phyloP scores from a whole-genome alignment of 139 green algal species.

The Micromonas pusilla region DNA sequence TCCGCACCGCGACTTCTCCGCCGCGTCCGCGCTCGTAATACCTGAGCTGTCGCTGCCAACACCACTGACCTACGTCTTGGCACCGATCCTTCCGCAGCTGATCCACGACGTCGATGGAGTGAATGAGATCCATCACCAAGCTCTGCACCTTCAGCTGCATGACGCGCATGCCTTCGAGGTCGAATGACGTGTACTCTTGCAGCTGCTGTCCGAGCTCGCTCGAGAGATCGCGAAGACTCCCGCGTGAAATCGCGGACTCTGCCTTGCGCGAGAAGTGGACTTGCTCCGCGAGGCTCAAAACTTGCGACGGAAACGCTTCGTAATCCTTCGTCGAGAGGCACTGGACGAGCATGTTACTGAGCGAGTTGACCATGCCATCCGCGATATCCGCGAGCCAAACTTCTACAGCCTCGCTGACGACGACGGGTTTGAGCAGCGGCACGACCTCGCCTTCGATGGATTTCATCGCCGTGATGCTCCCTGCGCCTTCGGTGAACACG shows the following conservation, averaged over 20 bases:
- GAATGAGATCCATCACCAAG: slow-evolving; percentile 73
- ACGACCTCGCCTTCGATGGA: slow-evolving; percentile 60
- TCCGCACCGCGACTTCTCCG: slow-evolving; percentile 43
- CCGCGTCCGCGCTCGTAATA: slow-evolving; percentile 46
- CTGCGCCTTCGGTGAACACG: slow-evolving; percentile 38
- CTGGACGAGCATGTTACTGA: slow-evolving; percentile 12
- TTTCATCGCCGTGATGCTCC: slow-evolving; percentile 51
- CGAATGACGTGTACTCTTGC: slow-evolving; percentile 44
- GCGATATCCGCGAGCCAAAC: slow-evolving; percentile 53
- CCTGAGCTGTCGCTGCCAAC: slow-evolving; percentile 62
- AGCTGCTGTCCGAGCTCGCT: slow-evolving; percentile 49
- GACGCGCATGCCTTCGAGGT: slow-evolving; percentile 51
- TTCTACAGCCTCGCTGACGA: slow-evolving; percentile 49
- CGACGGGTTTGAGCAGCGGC: slow-evolving; percentile 48
- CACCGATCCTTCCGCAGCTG: slow-evolving; percentile 39
- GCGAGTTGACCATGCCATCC: slow-evolving; percentile 12
- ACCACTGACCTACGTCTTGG: slow-evolving; percentile 47
- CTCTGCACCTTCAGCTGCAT: slow-evolving; percentile 71
- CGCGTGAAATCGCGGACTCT: slow-evolving; percentile 41
- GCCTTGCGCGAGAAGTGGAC: slow-evolving; percentile 52
- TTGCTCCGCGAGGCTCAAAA: slow-evolving; percentile 54
- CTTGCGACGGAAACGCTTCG: slow-evolving; percentile 19
- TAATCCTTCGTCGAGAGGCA: slow-evolving; percentile 30
- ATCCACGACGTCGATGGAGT: slow-evolving; percentile 67
- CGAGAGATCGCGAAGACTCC: slow-evolving; percentile 37